Conservation (phyloP, 1,139 yeast species). For the Candida smagusa region DNA sequence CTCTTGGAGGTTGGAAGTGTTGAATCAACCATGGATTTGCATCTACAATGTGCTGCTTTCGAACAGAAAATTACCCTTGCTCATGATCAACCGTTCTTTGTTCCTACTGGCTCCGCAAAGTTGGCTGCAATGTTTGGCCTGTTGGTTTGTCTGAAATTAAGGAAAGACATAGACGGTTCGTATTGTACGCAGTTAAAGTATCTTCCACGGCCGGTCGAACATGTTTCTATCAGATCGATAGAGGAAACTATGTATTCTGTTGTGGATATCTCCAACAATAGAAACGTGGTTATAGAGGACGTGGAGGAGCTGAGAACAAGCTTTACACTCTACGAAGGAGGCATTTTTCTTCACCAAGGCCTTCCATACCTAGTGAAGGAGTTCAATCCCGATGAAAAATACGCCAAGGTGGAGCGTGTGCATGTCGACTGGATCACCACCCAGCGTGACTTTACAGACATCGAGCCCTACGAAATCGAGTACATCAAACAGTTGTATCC, state of each 20-base stretch:
- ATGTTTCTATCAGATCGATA: slow-evolving; percentile 75
- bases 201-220: slow-evolving; percentile 76
- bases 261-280: slow-evolving; percentile 75
- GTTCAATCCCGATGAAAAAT: slow-evolving; percentile 69
- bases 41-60: slow-evolving; percentile 91
- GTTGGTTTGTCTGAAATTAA: slow-evolving; percentile 43
- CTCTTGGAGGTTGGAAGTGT: slow-evolving; percentile 34
- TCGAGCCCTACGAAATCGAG: slow-evolving; percentile 80
- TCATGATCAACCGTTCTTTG: slow-evolving; percentile 58
- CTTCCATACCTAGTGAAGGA: slow-evolving; percentile 81
- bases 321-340: slow-evolving; percentile 93
- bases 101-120: slow-evolving; percentile 15
- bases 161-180: slow-evolving; percentile 48
- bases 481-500: slow-evolving; percentile 50
- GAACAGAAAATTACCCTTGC: slow-evolving; percentile 64
- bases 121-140: slow-evolving; percentile 26
- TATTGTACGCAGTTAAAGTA: slow-evolving; percentile 59
- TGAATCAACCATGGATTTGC: slow-evolving; percentile 61
- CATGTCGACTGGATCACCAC: slow-evolving; percentile 91
- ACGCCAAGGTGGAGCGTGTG: slow-evolving; percentile 81
- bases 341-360: slow-evolving; percentile 92
- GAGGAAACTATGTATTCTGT: slow-evolving; percentile 82
- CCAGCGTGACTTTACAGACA: slow-evolving; percentile 89
- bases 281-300: slow-evolving; percentile 79
- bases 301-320: slow-evolving; percentile 88